Base-by-base conservation (phyloP, 495 filamentous ascomycete genomes). In the Tuber umbilicatum region DNA sequence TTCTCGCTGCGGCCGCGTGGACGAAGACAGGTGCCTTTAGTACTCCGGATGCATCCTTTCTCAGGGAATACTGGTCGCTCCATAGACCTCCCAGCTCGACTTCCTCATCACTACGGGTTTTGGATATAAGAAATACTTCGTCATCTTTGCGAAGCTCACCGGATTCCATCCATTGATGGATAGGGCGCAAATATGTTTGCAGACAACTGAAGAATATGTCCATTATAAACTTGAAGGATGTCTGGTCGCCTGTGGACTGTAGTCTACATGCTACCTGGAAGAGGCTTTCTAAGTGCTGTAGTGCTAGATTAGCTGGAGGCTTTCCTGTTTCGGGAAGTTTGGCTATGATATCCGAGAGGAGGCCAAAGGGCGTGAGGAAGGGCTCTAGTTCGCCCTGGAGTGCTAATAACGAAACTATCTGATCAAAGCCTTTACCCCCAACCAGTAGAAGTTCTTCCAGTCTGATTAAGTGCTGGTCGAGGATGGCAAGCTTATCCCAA, bases 91-190 rank as follows among this genome's bases (percentile, higher is more conserved):
- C 85, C 19, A 89, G 82, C 40, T 93, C 89, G 47, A 88, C 86
- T 60, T 89, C 85, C 5, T 86, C 85, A 17, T 85, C 81, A 19
- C 85, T 84, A 14, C 50, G 64, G 23, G 73, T 82, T 70, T 90
- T 86, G 0, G 84, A 84, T n/a, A 97, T 86, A 78, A 97, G 97
- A 81, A 97, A 94, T 0, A 87, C 86, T 41, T 87, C 85, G 76
- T 93, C 89, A 1, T 85, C 84, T 3, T 86, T 77, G n/a, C 86
- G 85, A 19, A 97, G 83, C 72, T 89, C 87, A 2, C 94, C 94
- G 60, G 87, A 87, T 78, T 93, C 90, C 90, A 97, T 95, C 95
- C 95, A 99, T 4, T 85, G 83, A 40, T 89, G 87, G 40, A 97
- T 89, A 0, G 93, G 92, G 19, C 88, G 89, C 40, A 94, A 86